phyloP scores from a whole-genome alignment of 1,139 yeast genomes.

The Ogataea hybrid region DNA sequence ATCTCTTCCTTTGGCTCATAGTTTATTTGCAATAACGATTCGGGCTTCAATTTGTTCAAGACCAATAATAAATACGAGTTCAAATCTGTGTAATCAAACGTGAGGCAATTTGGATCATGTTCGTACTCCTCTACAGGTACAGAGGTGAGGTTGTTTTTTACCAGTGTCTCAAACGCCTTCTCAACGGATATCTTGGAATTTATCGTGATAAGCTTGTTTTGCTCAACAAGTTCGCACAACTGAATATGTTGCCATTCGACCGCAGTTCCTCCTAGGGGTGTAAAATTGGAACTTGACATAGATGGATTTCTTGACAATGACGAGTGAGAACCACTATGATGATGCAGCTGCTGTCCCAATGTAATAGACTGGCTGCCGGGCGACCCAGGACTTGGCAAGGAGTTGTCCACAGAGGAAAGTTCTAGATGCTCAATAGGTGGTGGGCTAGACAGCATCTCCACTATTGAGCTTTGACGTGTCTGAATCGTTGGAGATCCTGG shows the following conservation, averaged over 20 bases:
- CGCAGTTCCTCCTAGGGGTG: conserved; percentile 24
- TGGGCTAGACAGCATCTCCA: conserved; percentile 79
- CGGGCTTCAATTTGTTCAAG: conserved; percentile 33
- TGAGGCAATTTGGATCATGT: conserved; percentile 62
- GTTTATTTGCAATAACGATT: conserved; percentile 28
- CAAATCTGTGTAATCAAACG: conserved; percentile 90
- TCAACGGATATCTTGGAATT: conserved; percentile 70
- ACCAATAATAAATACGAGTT: conserved; percentile 58
- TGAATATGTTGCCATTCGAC: conserved; percentile 75
- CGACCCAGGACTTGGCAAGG: conserved; percentile 17
- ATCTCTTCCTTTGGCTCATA: conserved; percentile 34
- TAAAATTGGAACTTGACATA: conserved; percentile 27
- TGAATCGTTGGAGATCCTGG: conserved; percentile 36
- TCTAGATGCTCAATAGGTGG: conserved; percentile 52
- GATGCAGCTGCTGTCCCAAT: conserved; percentile 2
- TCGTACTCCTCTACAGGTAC: conserved; percentile 67
- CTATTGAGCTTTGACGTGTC: conserved; percentile 69
- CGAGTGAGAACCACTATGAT: not conserved
- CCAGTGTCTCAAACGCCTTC: conserved; percentile 78
- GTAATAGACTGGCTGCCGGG: conserved; percentile 11
- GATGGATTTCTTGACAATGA: conserved; percentile 33
- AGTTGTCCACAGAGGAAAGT: conserved; percentile 19
- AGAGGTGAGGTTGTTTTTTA: conserved; percentile 71
- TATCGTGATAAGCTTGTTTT: conserved; percentile 71
- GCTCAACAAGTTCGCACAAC: conserved; percentile 71